These are phyloP conservation scores for Solanum tarijense DNA, from an alignment of 257 asterid species.

Conservation along the genomic window DNA sequence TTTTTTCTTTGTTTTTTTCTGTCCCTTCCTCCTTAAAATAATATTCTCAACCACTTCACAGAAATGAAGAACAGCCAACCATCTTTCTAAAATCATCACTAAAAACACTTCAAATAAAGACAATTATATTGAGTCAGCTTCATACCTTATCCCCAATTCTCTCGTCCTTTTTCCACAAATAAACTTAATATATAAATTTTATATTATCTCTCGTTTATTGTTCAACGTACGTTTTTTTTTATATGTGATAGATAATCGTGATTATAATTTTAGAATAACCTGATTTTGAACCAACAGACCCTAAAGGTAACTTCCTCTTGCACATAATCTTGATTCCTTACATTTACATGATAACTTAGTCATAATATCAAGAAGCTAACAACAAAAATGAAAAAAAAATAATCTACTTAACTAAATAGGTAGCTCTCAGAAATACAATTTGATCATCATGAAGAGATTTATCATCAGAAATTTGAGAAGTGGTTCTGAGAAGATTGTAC, in stretches of 20 bases:
- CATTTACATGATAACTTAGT: not conserved
- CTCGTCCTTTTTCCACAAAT: not conserved
- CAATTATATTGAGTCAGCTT: not conserved
- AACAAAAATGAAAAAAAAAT: not conserved
- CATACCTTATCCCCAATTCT: not conserved
- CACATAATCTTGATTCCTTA: not conserved
- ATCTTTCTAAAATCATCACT: not conserved
- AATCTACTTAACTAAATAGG: not conserved
- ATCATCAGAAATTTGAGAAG: slow-evolving; percentile 42
- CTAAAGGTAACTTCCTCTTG: not conserved
- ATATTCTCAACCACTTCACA: slow-evolving; percentile 19
- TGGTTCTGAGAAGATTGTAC: slow-evolving; percentile 43
- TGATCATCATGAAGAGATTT: slow-evolving; percentile 3
- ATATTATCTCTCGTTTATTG: not conserved
- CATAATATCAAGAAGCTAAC: not conserved
- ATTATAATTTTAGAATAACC: not conserved
- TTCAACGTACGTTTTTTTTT: not conserved
- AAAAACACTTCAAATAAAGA: not conserved
- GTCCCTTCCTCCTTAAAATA: slow-evolving; percentile 19
- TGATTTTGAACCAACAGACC: not conserved
- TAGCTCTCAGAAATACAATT: not conserved
- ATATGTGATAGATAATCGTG: not conserved
- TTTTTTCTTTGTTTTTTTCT: not conserved
- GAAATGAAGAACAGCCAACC: not conserved
- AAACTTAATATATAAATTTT: not conserved